phyloP scores from a whole-genome alignment of 1,139 yeast genomes.

The Yamadazyma atmosphaerica region DNA sequence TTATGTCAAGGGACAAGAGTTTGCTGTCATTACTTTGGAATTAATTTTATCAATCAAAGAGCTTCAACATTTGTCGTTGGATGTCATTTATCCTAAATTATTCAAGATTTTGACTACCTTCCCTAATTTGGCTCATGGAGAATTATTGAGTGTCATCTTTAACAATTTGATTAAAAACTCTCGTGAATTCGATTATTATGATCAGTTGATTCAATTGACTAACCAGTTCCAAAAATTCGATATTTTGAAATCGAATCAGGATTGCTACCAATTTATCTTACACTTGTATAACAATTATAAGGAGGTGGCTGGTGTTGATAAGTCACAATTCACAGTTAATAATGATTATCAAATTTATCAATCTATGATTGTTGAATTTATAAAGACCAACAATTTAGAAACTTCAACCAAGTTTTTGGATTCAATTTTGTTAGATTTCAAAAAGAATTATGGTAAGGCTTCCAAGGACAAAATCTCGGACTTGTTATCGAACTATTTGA shows the following conservation, averaged over 20 bases:
- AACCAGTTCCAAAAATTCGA: conserved; percentile 21
- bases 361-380: conserved; percentile 50
- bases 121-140: conserved; percentile 28
- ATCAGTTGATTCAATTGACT: conserved; percentile 24
- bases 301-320: conserved; percentile 11
- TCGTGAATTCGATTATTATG: conserved; percentile 14
- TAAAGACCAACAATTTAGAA: conserved; percentile 47
- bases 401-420: conserved; percentile 60
- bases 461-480: conserved; percentile 26
- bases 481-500: conserved; percentile 34
- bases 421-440: conserved; percentile 34
- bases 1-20: conserved; percentile 55
- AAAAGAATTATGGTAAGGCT: conserved; percentile 17
- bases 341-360: conserved; percentile 52
- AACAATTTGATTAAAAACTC: conserved; percentile 14
- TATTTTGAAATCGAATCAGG: conserved; percentile 17
- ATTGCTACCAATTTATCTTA: conserved; percentile 28
- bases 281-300: conserved; percentile 25
- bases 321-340: neutral
- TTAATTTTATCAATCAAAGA: conserved; percentile 49
- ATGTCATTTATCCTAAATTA: conserved; percentile 26
- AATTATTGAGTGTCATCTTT: conserved; percentile 21
- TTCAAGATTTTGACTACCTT: conserved; percentile 24
- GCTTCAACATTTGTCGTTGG: conserved; percentile 27
- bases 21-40: conserved; percentile 62